Base-by-base conservation (phyloP, 495 filamentous ascomycete genomes). In the Lichina pygmaea region DNA sequence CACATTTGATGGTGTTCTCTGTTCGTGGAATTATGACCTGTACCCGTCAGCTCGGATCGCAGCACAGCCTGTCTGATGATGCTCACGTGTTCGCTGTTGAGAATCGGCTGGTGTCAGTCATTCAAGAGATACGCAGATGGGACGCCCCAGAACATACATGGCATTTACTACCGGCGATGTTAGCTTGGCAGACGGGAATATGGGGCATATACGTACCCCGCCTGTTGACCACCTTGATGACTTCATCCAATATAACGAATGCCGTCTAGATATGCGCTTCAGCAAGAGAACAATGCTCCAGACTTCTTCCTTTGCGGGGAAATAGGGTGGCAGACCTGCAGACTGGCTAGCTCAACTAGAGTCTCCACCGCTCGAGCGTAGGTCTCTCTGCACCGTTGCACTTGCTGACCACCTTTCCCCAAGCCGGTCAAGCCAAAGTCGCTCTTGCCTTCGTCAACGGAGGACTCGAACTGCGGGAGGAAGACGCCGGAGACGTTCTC, bases 401-500 rank as follows among this genome's bases (percentile, higher is more conserved):
- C 89, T 58, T 99, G 89, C 62, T 95, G 91, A 32, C 89, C 89
- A 55, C 89, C 89, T 60, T 94, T 94, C 43, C 89, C 89, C 46
- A 99, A 65, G 51, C 89, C 89, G 8, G 89, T 99, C 60, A 99
- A 67, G 51, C 77, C 83, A 60, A 99, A 99, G 58, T 95, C 89
- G 56, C 91, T 91, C 60, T 77, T 80, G n/a, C 76, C 78, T 49
- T 94, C 86, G 3, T 72, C 77, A 40, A 74, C 71, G 53, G 67
- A 86, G 63, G 76, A 80, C 63, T 99, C 89, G 53, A 99, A 99
- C 44, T 82, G 69, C 32, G 89, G 89, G 32, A 99, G 63, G 43
- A 94, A 70, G 32, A 95, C 89, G 58, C 89, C 89, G 9, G 85
- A 93, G 31, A 99, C 89, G 65, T 99, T 99, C 63, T 99, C 89